Conservation (phyloP, 139 green algal genomes). For the Closterium sp. region DNA sequence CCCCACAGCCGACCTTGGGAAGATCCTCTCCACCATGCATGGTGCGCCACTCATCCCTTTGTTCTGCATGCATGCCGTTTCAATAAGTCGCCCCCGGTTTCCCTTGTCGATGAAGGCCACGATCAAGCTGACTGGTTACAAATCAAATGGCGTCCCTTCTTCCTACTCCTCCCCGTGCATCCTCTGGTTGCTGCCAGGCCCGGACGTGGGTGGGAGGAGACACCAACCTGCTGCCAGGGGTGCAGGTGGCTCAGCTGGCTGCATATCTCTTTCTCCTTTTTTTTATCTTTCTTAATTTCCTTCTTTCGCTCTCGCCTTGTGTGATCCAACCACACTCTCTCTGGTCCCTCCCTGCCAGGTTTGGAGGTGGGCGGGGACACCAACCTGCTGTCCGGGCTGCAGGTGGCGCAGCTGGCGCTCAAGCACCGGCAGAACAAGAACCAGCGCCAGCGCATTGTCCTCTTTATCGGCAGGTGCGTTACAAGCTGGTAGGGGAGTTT, state of each 20-base stretch:
- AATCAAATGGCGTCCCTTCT: too few relatives aligned
- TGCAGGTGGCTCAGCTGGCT: too few relatives aligned
- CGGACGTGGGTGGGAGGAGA: too few relatives aligned
- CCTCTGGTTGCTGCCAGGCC: too few relatives aligned
- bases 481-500: background rate
- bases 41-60: background rate
- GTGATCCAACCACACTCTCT: background rate
- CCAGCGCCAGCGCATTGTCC: conserved; percentile 93
- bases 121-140: too few relatives aligned
- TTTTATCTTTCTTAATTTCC: background rate
- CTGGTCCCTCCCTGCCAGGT: background rate
- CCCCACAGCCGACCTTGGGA: conserved; percentile 93
- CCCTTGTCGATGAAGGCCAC: too few relatives aligned
- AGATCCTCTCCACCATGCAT: conserved; percentile 88
- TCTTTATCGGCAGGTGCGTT: conserved; percentile 79
- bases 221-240: too few relatives aligned
- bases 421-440: conserved; percentile 99
- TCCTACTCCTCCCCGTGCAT: too few relatives aligned
- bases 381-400: conserved; percentile 80
- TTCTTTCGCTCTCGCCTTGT: background rate
- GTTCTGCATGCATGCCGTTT: background rate
- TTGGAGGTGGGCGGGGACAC: conserved; percentile 79
- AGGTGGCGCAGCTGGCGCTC: conserved; percentile 96
- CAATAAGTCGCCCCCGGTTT: too few relatives aligned
- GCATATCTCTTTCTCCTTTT: background rate